Evolutionary conservation across 768 basidiomycete species (phyloP).

Genomic region (Dictyophora rubrovolvata): DNA sequence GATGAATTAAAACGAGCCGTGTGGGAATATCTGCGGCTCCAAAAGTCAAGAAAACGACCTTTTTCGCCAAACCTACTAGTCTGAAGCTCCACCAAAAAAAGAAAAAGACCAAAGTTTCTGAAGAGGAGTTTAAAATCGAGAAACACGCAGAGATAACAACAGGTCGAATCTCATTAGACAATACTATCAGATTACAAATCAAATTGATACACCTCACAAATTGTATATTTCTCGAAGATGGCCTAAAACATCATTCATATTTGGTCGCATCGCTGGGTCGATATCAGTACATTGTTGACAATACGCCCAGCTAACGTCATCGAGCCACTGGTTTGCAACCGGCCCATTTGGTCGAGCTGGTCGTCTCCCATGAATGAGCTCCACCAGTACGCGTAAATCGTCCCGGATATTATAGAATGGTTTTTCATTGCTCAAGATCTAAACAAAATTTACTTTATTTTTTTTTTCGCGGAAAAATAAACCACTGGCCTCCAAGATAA

Average conservation of each 20-base stretch:
- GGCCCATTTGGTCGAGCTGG: background rate
- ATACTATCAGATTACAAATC: too few species aligned
- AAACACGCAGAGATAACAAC: too few species aligned
- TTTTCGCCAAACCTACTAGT: too few species aligned
- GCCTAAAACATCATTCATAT: background rate
- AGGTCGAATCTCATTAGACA: too few species aligned
- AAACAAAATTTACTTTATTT: background rate
- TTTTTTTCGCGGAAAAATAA: background rate
- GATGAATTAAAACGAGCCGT: too few species aligned
- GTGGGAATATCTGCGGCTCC: too few species aligned
- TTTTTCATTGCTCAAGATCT: conserved; percentile 2
- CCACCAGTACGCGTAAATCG: conserved; percentile 6
- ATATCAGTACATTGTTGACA: conserved; percentile 6
- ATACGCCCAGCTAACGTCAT: conserved; percentile 3
- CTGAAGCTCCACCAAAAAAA: too few species aligned
- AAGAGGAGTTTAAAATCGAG: too few species aligned
- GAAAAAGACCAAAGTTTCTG: too few species aligned
- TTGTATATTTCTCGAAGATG: background rate
- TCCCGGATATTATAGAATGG: conserved; percentile 5
- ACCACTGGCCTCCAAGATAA: conserved; percentile 7
- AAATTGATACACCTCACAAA: background rate
- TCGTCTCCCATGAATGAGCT: conserved; percentile 1
- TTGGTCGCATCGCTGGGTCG: background rate
- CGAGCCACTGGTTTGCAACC: conserved; percentile 1
- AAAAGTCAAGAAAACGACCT: too few species aligned